Evolutionary conservation across 2,329 filamentous ascomycete species (phyloP).

Genomic region (Thelonectria blattea): DNA sequence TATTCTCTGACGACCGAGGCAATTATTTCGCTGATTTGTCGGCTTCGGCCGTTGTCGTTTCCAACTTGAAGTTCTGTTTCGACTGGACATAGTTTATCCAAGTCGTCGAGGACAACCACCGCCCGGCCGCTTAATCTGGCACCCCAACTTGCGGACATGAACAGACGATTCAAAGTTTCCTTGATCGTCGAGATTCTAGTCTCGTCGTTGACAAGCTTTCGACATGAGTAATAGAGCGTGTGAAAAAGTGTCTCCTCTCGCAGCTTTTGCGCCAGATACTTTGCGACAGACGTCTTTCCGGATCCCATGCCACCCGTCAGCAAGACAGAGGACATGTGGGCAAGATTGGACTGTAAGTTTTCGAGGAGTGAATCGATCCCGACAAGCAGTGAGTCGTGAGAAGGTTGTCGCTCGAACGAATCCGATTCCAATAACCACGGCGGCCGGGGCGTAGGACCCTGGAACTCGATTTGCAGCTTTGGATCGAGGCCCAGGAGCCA

Average conservation of each 20-base stretch:
- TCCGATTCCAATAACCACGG: conserved; percentile 56
- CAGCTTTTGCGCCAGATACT: conserved; percentile 75
- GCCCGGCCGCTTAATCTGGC: conserved; percentile 83
- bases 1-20: conserved; percentile 84
- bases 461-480: conserved; percentile 76
- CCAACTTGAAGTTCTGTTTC: conserved; percentile 95
- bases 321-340: conserved; percentile 86
- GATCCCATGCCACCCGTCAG: conserved; percentile 88
- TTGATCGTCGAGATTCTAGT: conserved; percentile 89
- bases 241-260: conserved; percentile 78
- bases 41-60: conserved; percentile 89
- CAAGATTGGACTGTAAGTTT: conserved; percentile 76
- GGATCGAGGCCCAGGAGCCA: conserved; percentile 84
- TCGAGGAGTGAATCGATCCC: conserved; percentile 81
- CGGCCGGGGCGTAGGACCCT: conserved; percentile 73
- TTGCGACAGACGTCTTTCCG: conserved; percentile 84
- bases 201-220: conserved; percentile 88
- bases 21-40: conserved; percentile 89
- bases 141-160: conserved; percentile 90
- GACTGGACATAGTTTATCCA: conserved; percentile 89
- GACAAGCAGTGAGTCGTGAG: conserved; percentile 69
- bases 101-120: conserved; percentile 86
- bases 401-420: conserved; percentile 60
- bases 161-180: conserved; percentile 81
- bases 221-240: conserved; percentile 84